Conservation (phyloP, 2,329 filamentous ascomycete species). For the Fusarium anguioides region DNA sequence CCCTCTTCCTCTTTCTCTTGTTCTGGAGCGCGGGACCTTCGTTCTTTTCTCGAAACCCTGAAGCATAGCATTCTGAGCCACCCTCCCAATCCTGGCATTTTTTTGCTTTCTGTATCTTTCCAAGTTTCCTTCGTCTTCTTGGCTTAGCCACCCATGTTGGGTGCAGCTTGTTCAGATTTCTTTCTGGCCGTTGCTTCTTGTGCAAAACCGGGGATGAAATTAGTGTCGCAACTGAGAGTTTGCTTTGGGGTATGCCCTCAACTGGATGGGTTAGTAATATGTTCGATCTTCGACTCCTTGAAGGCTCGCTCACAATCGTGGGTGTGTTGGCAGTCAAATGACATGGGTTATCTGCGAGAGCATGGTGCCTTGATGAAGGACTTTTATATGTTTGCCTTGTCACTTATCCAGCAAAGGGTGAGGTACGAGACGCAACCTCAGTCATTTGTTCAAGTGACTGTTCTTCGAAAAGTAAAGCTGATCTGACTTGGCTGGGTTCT, state of each 20-base stretch:
- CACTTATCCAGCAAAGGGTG: not conserved
- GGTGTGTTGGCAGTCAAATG: not conserved
- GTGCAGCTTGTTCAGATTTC: conserved; percentile 9
- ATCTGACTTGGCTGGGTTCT: not conserved
- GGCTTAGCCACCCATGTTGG: conserved; percentile 15
- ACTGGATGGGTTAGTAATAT: conserved; percentile 13
- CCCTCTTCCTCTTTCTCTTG: conserved; percentile 1
- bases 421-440: not conserved
- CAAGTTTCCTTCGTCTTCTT: not conserved
- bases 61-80: not conserved
- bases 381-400: conserved; percentile 8
- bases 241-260: conserved; percentile 18
- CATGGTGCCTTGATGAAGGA: not conserved
- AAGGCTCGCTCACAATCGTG: not conserved
- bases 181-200: not conserved
- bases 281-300: conserved; percentile 14
- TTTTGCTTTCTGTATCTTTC: not conserved
- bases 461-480: not conserved
- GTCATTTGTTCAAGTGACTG: not conserved
- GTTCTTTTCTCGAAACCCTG: not conserved
- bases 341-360: not conserved
- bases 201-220: not conserved
- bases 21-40: not conserved
- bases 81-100: not conserved
- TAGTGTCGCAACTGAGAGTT: conserved; percentile 18